Conservation (phyloP, 2,329 filamentous ascomycete genomes). For the Sporothrix euskadiensis region DNA sequence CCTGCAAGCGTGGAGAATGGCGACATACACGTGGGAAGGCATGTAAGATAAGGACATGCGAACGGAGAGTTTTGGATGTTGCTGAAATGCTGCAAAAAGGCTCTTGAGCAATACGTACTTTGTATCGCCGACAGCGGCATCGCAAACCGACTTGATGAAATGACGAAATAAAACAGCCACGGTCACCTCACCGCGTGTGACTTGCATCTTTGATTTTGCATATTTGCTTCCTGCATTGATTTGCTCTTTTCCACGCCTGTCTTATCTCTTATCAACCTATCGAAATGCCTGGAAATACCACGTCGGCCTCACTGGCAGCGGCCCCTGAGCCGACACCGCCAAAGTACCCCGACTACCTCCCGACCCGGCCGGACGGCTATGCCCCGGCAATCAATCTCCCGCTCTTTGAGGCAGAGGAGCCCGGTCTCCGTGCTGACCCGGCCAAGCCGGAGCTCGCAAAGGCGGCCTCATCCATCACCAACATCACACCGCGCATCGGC, state of each 20-base stretch:
- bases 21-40: neutral
- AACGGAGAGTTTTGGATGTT: neutral
- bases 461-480: conserved; percentile 47
- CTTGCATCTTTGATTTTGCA: neutral
- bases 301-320: neutral
- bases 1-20: neutral
- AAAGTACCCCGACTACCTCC: conserved; percentile 63
- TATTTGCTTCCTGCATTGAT: neutral
- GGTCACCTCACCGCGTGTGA: neutral
- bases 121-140: neutral
- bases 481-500: conserved; percentile 67
- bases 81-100: neutral
- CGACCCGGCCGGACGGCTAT: conserved; percentile 60
- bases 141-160: neutral
- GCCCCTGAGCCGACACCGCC: neutral
- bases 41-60: neutral
- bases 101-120: neutral
- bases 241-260: neutral
- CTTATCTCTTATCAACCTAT: neutral
- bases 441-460: conserved; percentile 62
- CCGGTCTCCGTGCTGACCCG: conserved; percentile 67
- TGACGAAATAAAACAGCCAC: neutral
- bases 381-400: conserved; percentile 56
- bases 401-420: conserved; percentile 66
- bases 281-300: neutral